Conservation (phyloP, 2,329 filamentous ascomycete genomes). For the Phyllosticta citribraziliensis region DNA sequence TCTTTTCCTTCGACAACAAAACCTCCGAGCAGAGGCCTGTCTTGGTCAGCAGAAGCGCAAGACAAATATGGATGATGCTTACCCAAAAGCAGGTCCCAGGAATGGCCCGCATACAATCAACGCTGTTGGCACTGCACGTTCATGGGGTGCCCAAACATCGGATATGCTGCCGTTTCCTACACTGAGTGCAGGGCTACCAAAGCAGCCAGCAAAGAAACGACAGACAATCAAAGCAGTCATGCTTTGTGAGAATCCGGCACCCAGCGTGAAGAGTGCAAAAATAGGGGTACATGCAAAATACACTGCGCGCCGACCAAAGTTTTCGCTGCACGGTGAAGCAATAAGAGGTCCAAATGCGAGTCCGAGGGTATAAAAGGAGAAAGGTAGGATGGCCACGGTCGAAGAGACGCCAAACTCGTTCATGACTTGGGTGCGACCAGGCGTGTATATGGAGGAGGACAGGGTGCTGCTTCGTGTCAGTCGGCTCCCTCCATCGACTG, state of each 20-base stretch:
- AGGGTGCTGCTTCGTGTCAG: constrained; percentile 2
- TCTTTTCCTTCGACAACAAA: constrained; percentile 26
- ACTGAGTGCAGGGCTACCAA: constrained; percentile 23
- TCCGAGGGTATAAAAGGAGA: constrained; percentile 18
- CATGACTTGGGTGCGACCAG: constrained; percentile 5
- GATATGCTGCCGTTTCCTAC: constrained; percentile 30
- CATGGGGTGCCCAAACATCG: constrained; percentile 24
- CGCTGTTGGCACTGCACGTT: constrained; percentile 21
- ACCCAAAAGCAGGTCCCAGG: constrained; percentile 26
- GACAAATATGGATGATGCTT: constrained; percentile 10
- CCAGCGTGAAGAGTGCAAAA: constrained; percentile 44
- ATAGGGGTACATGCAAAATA: constrained; percentile 57
- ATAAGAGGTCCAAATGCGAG: constrained; percentile 63
- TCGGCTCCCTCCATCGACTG: background rate
- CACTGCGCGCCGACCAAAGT: constrained; percentile 59
- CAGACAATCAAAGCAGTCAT: constrained; percentile 61
- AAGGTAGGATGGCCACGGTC: constrained; percentile 15
- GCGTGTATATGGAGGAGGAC: constrained; percentile 10
- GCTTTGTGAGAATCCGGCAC: constrained; percentile 44
- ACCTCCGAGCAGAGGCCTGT: constrained; percentile 30
- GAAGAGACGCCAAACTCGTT: constrained; percentile 15
- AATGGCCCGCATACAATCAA: constrained; percentile 28
- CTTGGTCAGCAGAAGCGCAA: background rate
- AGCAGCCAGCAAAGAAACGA: constrained; percentile 40
- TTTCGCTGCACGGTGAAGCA: constrained; percentile 64